Evolutionary conservation across 805 yeast genomes (phyloP), one percentile per base, ranked within the genome.

Genomic region (Candida adriatica): DNA sequence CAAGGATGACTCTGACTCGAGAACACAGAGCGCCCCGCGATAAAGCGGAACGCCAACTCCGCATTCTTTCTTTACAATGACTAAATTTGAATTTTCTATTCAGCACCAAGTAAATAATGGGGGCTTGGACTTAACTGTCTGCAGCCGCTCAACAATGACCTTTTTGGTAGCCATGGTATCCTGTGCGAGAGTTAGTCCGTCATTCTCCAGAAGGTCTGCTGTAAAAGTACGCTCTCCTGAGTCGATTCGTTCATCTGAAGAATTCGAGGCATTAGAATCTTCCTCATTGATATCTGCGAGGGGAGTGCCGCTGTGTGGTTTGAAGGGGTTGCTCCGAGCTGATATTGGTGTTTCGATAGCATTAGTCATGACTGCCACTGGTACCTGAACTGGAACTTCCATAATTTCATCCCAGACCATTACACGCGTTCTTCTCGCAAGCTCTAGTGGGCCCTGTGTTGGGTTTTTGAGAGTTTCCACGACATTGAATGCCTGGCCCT

Each of bases 401-500:
- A 75, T 68, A 13, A 63, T 62, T 26, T 77, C 79, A 48, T 80
- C 86, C 59, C 71, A 63, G 0, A 79, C 71, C 33, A 73, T 47
- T 18, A 76, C 59, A 29, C 78, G 61, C 8, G 75, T 70, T 30
- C 79, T 53, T 37, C 82, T 59, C 1, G 76, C 78, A 9, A 80
- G 56, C 39, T 79, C 86, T 33, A 79, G 54, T 0, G 87, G 87
- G 0, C 86, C 84, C 23, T 75, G 79, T 15, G 68, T 64, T 1
- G 65, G 60, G 19, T 59, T 56, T 45, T 74, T 74, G 32, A 80
- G 52, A 2, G 79, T 66, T 43, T 81, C 85, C 4, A 79, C 80
- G 3, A 80, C 79, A 42, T 79, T 79, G 58, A 77, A 79, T 0
- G 88, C 84, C 48, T 81, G 88, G 0, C 88, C 90, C 48, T 80